phyloP scores from a whole-genome alignment of 2,329 filamentous ascomycete genomes.

The Xylariaceae sp. region DNA sequence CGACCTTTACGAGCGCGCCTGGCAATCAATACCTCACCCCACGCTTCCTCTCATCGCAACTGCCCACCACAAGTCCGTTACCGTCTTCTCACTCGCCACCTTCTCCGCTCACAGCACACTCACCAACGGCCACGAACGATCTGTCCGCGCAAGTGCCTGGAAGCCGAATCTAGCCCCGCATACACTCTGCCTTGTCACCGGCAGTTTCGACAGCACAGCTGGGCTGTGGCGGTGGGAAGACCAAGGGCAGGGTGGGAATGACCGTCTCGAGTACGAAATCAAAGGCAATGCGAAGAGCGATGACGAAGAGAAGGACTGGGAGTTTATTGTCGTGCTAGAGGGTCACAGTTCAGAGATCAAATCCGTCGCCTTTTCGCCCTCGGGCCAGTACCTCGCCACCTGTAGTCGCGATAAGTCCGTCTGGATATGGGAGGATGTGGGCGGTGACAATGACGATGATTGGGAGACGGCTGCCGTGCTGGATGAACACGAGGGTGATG shows the following conservation, averaged over 20 bases:
- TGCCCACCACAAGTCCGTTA: constrained; percentile 78
- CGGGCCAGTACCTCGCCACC: constrained; percentile 75
- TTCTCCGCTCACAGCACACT: constrained; percentile 75
- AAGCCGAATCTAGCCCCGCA: constrained; percentile 61
- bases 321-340: constrained; percentile 85
- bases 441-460: constrained; percentile 75
- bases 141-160: constrained; percentile 81
- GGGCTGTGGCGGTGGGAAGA: constrained; percentile 71
- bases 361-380: constrained; percentile 66
- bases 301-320: constrained; percentile 74
- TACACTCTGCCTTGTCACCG: constrained; percentile 78
- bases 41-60: constrained; percentile 84
- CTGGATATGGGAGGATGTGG: constrained; percentile 97
- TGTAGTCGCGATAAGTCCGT: constrained; percentile 90
- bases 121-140: constrained; percentile 83
- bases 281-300: constrained; percentile 35
- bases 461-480: constrained; percentile 95
- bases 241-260: constrained; percentile 29
- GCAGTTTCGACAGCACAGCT: constrained; percentile 88
- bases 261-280: constrained; percentile 35
- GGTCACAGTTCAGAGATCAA: constrained; percentile 95
- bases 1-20: constrained; percentile 66
- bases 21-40: constrained; percentile 81
- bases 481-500: constrained; percentile 90
- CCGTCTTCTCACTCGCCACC: constrained; percentile 79